Percentiles rank a stretch among this genome's conserved stretches.
Conservation (phyloP, 805 yeast genomes). For the Candida koratica region DNA sequence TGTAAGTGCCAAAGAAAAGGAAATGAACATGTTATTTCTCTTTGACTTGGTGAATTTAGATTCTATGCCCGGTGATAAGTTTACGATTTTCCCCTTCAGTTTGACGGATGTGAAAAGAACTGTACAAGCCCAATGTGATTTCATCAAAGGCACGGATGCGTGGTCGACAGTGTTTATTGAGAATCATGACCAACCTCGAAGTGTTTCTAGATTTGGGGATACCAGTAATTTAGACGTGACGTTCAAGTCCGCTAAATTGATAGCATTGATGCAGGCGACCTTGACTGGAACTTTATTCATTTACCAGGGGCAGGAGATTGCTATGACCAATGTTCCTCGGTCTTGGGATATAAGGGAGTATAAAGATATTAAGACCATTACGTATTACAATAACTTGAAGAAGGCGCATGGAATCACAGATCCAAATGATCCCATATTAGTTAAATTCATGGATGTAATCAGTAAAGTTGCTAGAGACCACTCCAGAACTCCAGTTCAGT, state of each 20-base stretch:
- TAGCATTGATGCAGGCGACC: constrained; percentile 43
- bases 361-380: constrained; percentile 46
- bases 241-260: constrained; percentile 44
- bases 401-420: constrained; percentile 26
- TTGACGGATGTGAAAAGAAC: constrained; percentile 42
- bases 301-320: constrained; percentile 62
- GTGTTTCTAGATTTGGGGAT: constrained; percentile 51
- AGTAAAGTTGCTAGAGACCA: constrained; percentile 48
- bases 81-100: constrained; percentile 29
- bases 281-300: constrained; percentile 53
- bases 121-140: constrained; percentile 29
- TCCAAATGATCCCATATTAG: constrained; percentile 8
- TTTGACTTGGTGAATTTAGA: constrained; percentile 40
- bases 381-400: constrained; percentile 30
- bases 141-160: constrained; percentile 49
- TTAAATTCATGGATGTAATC: constrained; percentile 28
- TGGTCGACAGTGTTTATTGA: constrained; percentile 56
- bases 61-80: constrained; percentile 30
- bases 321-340: constrained; percentile 47
- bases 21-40: constrained; percentile 36
- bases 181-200: constrained; percentile 58
- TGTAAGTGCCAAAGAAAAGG: constrained; percentile 36
- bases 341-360: constrained; percentile 48
- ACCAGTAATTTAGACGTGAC: constrained; percentile 13
- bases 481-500: constrained; percentile 55